These are phyloP conservation scores for Euphorbia lathyris DNA, from an alignment of 345 rosid species.

Conservation along the genomic window DNA sequence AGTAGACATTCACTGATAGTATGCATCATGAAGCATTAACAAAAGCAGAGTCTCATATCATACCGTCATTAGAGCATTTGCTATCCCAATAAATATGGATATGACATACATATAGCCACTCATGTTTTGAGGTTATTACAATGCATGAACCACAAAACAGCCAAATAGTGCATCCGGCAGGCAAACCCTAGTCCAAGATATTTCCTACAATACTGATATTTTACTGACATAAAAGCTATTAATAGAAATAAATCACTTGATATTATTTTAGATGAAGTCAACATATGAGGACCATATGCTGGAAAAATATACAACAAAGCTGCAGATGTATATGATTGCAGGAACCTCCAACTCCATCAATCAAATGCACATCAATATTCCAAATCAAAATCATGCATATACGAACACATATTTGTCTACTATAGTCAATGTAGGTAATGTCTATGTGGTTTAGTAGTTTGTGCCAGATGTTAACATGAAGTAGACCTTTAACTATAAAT, in stretches of 20 bases:
- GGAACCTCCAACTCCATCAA: slow-evolving; percentile 55
- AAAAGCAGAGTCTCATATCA: slow-evolving; percentile 11
- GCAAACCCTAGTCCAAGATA: slow-evolving; percentile 74
- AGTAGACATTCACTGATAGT: not conserved
- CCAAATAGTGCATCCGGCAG: slow-evolving; percentile 88
- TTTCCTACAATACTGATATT: slow-evolving; percentile 46
- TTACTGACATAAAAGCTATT: not conserved
- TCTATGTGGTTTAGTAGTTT: slow-evolving; percentile 68
- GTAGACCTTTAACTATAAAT: too few relatives aligned
- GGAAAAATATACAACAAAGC: slow-evolving; percentile 75
- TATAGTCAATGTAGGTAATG: slow-evolving; percentile 9
- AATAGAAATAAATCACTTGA: not conserved
- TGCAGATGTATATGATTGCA: slow-evolving; percentile 83
- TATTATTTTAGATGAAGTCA: slow-evolving; percentile 5
- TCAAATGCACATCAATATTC: slow-evolving; percentile 20
- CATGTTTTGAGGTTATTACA: slow-evolving; percentile 54
- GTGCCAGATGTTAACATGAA: too few relatives aligned
- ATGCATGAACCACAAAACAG: slow-evolving; percentile 64
- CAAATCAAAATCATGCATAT: not conserved
- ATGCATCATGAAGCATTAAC: not conserved
- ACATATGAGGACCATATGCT: slow-evolving; percentile 53
- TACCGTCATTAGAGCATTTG: slow-evolving; percentile 86
- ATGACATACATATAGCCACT: slow-evolving; percentile 58
- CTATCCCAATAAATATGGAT: slow-evolving; percentile 70
- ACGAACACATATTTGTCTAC: not conserved